These are phyloP conservation scores for Amylocystis lapponica DNA, from an alignment of 768 basidiomycete species.

Conservation along the genomic window DNA sequence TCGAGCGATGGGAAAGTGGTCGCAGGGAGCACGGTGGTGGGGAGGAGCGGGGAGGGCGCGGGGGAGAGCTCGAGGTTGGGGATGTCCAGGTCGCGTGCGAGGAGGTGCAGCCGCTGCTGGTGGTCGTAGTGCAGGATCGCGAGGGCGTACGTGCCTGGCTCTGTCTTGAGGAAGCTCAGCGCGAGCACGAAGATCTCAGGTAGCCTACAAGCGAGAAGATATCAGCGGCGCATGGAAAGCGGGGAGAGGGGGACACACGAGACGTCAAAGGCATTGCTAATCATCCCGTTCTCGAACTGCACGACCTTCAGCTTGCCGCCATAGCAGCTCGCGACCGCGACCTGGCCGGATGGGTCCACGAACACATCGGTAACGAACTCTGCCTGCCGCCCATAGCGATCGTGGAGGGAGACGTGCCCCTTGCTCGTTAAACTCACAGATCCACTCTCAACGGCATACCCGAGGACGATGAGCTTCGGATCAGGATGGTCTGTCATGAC, in stretches of 20 bases:
- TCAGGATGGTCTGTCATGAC: constrained; percentile 74
- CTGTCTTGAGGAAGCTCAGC: constrained; percentile 50
- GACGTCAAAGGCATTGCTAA: constrained; percentile 54
- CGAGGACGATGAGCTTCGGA: constrained; percentile 62
- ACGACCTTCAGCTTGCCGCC: constrained; percentile 66
- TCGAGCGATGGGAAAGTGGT: constrained; percentile 34
- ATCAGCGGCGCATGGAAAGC: constrained; percentile 3
- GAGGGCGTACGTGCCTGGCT: constrained; percentile 38
- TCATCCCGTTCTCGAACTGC: constrained; percentile 45
- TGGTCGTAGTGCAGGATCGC: constrained; percentile 68
- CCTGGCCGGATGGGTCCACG: constrained; percentile 54
- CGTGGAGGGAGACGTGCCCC: constrained; percentile 47
- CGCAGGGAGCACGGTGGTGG: constrained; percentile 46
- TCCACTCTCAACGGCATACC: constrained; percentile 35
- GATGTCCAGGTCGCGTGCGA: constrained; percentile 50
- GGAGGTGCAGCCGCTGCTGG: constrained; percentile 53
- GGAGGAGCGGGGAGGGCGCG: constrained; percentile 29
- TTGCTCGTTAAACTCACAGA: constrained; percentile 32
- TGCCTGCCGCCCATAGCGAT: constrained; percentile 50
- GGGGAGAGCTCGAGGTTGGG: constrained; percentile 46
- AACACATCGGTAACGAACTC: constrained; percentile 71
- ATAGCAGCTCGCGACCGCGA: constrained; percentile 64
- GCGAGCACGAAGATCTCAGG: constrained; percentile 66
- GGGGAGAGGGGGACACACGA: constrained; percentile 40
- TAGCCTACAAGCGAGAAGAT: constrained; percentile 46